Conservation (phyloP, 1,284 basidiomycete species). For the Cutaneotrichosporon dermatis region DNA sequence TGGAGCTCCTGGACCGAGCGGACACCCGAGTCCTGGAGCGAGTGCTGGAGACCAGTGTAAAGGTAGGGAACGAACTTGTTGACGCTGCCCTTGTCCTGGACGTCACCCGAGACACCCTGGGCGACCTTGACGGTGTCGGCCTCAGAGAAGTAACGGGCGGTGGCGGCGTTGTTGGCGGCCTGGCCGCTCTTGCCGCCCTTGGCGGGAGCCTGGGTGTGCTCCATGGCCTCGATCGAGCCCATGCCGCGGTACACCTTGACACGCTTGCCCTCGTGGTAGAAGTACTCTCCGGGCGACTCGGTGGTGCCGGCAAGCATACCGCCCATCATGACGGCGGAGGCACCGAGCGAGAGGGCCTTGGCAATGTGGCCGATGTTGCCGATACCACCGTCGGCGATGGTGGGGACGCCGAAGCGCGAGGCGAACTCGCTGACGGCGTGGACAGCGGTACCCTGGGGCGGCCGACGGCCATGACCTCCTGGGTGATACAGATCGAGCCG, state of each 20-base stretch:
- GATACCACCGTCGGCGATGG: conserved; percentile 97
- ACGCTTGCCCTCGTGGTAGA: conserved; percentile 96
- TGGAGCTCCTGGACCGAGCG: conserved; percentile 57
- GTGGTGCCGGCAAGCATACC: conserved; percentile 92
- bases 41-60: conserved; percentile 88
- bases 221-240: conserved; percentile 96
- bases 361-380: conserved; percentile 96
- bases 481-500: conserved; percentile 98
- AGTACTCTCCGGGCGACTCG: conserved; percentile 98
- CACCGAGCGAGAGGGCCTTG: conserved; percentile 91
- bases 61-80: conserved; percentile 90
- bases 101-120: conserved; percentile 93
- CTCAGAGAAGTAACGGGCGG: conserved; percentile 95
- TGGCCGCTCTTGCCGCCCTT: conserved; percentile 53
- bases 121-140: conserved; percentile 92
- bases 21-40: conserved; percentile 89
- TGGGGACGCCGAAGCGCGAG: conserved; percentile 81
- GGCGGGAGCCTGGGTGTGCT: conserved; percentile 62
- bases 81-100: conserved; percentile 94
- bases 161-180: conserved; percentile 84
- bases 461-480: conserved; percentile 99
- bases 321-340: conserved; percentile 98
- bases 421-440: conserved; percentile 93
- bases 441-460: conserved; percentile 94
- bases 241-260: conserved; percentile 99